A percentile compares a stretch with the other conserved stretches of the same genome.
These are phyloP conservation scores for Coemansia sp. DNA, from an alignment of 192 early-diverging fungal species.

Conservation along the genomic window DNA sequence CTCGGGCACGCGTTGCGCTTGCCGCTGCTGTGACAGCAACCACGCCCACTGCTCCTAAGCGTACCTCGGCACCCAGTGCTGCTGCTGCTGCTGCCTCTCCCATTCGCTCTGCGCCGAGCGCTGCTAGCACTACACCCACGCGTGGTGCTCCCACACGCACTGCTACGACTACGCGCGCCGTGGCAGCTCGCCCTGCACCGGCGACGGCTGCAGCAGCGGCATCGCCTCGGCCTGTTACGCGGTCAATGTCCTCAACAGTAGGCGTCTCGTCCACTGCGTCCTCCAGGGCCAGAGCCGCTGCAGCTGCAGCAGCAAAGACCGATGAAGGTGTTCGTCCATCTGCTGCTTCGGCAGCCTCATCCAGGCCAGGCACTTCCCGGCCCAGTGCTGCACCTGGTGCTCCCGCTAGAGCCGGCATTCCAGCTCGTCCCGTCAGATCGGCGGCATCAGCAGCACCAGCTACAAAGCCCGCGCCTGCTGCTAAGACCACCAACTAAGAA, in stretches of 20 bases:
- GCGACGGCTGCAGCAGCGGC: constrained; percentile 4
- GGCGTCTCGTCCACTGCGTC: constrained; percentile 24
- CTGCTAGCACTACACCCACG: background rate
- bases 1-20: background rate
- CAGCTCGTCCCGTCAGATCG: background rate
- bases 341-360: background rate
- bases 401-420: background rate
- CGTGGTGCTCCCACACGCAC: background rate
- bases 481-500: background rate
- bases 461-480: constrained; percentile 2
- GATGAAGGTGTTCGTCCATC: background rate
- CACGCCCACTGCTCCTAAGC: background rate
- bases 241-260: constrained; percentile 6
- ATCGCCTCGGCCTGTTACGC: constrained; percentile 14
- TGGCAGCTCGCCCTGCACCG: background rate
- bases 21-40: background rate
- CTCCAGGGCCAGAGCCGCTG: constrained; percentile 36
- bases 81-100: constrained; percentile 1
- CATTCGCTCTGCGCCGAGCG: background rate
- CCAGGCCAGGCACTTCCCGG: background rate
- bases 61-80: background rate
- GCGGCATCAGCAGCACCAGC: background rate
- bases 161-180: background rate
- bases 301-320: constrained; percentile 28
- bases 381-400: constrained; percentile 3